Conservation (phyloP, 495 filamentous ascomycete genomes). For the Aspergillus bertholletiae region DNA sequence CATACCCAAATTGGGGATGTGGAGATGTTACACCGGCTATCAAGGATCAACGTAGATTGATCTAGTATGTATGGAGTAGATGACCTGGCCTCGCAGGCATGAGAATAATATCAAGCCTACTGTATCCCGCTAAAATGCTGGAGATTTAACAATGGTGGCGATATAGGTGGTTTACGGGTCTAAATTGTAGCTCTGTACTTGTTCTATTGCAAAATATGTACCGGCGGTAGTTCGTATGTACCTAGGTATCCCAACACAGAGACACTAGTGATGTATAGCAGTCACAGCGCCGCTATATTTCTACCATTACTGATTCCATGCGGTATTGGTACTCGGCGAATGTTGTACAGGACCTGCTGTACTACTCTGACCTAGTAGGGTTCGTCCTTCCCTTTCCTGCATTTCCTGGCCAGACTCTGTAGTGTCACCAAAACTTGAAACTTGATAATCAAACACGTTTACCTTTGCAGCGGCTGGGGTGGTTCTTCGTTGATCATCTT, state of each 20-base stretch:
- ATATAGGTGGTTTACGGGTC: no score
- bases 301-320: constrained; percentile 11
- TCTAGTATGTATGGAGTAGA: no score
- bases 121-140: no score
- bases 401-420: constrained; percentile 31
- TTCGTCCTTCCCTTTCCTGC: constrained; percentile 28
- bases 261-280: no score
- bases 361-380: constrained; percentile 19
- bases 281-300: constrained; percentile 7
- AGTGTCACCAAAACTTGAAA: constrained; percentile 33
- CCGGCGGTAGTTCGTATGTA: no score
- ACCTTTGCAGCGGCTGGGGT: constrained; percentile 9
- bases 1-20: background rate
- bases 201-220: background rate
- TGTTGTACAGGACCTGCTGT: constrained; percentile 8
- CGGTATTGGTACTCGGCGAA: background rate
- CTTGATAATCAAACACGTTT: constrained; percentile 44
- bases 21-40: background rate
- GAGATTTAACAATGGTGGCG: no score
- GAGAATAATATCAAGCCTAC: no score
- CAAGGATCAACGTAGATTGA: background rate
- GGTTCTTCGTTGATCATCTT: background rate
- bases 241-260: no score
- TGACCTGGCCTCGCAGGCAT: background rate
- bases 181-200: no score